Base-by-base conservation (phyloP, 805 yeast genomes). In the Hanseniaspora hatyaiensis region DNA sequence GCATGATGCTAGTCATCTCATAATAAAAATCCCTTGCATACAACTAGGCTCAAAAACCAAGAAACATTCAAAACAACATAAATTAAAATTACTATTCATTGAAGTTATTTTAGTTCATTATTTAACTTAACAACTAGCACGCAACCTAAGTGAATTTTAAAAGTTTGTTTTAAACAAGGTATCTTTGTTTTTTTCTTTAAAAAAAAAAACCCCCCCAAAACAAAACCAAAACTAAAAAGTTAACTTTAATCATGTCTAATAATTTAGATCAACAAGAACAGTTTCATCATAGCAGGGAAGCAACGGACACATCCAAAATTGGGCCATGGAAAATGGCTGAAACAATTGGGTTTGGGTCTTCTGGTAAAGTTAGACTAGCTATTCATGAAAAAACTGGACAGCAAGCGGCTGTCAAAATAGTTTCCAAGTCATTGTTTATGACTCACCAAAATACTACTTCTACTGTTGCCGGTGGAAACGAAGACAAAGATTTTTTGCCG, bases 251-350 rank as follows among this genome's bases (percentile, higher is more conserved):
- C n/a, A n/a, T 30, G 37, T 44, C 40, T 22, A 40, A 30, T 40
- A 30, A 13, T 19, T 31, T 30, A 36, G 26, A 33, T 26, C 40
- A 37, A 24, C 31, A 42, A 28, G 40, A 36, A 33, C 40, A 42
- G 37, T 40, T 37, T 6, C 49, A 45, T 16, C 49, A 45, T 22
- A 45, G 49, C 16, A 45, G 62, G 46, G 60, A 63, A 18, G 49
- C 42, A 6, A 45, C 49, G 2, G 30, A 45, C 22, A 37, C 47
- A 1, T 48, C 51, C 52, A 58, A 54, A 40, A 58, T 92, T 38
- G 98, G 98, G 2, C 96, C 98, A 1, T 92, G 98, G 98, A 83
- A 86, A 60, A 69, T 92, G 31, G 97, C 97, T 24, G 74, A 89
- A 54, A 92, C 98, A 2, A 68, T 92, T 44, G 98, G 98, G 20